Conservation (phyloP, 495 filamentous ascomycete species). For the Sporormia fimetaria region DNA sequence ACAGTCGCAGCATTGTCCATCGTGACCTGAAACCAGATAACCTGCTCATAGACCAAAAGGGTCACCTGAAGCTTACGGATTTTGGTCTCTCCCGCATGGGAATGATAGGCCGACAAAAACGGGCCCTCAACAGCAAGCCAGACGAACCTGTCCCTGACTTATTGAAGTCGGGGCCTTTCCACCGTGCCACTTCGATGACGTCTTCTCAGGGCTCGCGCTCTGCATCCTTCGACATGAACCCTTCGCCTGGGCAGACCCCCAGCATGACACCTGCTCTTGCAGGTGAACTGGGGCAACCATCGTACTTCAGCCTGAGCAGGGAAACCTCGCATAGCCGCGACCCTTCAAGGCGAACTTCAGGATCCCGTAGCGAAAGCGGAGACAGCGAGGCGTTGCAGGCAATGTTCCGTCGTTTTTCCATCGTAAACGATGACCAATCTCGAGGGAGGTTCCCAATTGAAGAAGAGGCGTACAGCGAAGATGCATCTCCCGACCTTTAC, state of each 20-base stretch:
- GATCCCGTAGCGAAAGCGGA: conserved; percentile 81
- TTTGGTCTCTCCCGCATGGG: conserved; percentile 98
- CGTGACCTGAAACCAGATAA: conserved; percentile 97
- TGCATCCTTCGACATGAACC: conserved; percentile 75
- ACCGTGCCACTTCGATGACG: conserved; percentile 61
- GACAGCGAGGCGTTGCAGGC: conserved; percentile 74
- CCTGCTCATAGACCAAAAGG: conserved; percentile 90
- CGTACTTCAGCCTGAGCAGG: conserved; percentile 75
- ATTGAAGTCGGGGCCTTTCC: conserved; percentile 84
- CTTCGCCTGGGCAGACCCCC: conserved; percentile 75
- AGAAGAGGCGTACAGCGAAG: conserved; percentile 58
- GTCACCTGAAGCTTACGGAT: conserved; percentile 93
- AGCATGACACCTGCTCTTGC: conserved; percentile 72
- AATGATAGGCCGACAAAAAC: conserved; percentile 87
- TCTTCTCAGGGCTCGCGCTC: conserved; percentile 94
- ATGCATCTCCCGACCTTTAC: conserved; percentile 57
- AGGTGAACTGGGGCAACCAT: conserved; percentile 62
- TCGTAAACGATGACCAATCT: conserved; percentile 49
- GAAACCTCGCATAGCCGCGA: conserved; percentile 59
- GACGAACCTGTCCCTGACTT: conserved; percentile 79
- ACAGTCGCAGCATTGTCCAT: conserved; percentile 88
- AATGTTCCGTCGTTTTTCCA: conserved; percentile 73
- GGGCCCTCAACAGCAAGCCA: conserved; percentile 64
- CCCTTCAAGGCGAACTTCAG: conserved; percentile 66
- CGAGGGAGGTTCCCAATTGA: conserved; percentile 44